phyloP scores from a whole-genome alignment of 139 green algal genomes.

The Pleodorina starrii region DNA sequence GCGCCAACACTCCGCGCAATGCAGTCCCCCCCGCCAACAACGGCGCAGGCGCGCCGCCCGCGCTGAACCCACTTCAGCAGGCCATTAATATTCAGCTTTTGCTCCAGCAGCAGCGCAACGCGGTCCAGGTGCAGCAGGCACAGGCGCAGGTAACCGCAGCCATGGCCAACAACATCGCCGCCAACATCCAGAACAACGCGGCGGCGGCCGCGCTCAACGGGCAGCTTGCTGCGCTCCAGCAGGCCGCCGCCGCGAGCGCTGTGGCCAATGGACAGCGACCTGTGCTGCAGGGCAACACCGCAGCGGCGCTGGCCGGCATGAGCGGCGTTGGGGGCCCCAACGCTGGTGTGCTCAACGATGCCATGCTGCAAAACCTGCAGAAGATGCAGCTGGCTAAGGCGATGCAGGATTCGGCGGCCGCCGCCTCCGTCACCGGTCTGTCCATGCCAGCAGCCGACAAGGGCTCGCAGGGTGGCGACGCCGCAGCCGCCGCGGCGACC shows the following conservation, averaged over 20 bases:
- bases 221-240: conserved; percentile 33
- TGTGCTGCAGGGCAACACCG: background rate
- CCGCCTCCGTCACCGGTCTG: background rate
- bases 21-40: background rate
- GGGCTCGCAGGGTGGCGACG: background rate
- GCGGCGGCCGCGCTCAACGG: background rate
- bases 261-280: conserved; percentile 30
- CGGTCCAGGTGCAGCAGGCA: conserved; percentile 44
- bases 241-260: conserved; percentile 31
- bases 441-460: background rate
- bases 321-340: background rate
- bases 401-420: conserved; percentile 1
- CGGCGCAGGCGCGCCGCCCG: background rate
- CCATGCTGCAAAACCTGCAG: conserved; percentile 28
- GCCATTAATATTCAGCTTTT: conserved; percentile 49
- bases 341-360: conserved; percentile 10
- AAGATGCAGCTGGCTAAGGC: conserved; percentile 50
- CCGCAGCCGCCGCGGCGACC: background rate
- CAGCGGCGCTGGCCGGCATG: conserved; percentile 6
- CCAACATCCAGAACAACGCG: conserved; percentile 26
- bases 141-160: conserved; percentile 15
- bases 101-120: conserved; percentile 42
- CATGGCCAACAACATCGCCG: conserved; percentile 19
- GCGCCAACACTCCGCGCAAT: background rate
- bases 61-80: conserved; percentile 46